Conservation (phyloP, 768 basidiomycete genomes). For the Trametes gibbosa region DNA sequence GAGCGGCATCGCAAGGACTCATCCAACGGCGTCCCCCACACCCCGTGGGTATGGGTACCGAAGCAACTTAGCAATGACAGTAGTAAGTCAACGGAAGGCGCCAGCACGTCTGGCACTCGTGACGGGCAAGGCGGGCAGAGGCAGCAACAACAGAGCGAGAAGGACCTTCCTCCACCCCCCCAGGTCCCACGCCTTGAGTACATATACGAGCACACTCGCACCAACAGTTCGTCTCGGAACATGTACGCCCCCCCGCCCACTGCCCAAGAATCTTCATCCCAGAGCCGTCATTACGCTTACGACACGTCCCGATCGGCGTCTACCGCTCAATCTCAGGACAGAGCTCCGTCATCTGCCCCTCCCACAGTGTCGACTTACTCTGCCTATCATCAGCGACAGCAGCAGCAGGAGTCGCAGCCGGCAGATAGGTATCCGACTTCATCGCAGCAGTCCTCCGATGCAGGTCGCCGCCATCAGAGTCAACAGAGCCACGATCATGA, state of each 20-base stretch:
- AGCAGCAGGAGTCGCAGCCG: not conserved
- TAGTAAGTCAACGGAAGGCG: constrained; percentile 21
- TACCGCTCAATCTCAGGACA: not conserved
- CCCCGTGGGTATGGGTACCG: constrained; percentile 73
- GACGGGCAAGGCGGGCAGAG: constrained; percentile 1
- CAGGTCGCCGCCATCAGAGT: constrained; percentile 5
- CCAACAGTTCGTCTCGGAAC: constrained; percentile 1
- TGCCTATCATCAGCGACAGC: constrained; percentile 15
- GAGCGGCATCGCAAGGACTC: constrained; percentile 15
- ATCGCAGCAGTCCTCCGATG: constrained; percentile 5
- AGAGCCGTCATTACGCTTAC: constrained; percentile 3
- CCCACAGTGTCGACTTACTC: constrained; percentile 10
- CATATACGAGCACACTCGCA: not conserved
- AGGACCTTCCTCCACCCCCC: not conserved
- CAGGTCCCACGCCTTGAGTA: not conserved
- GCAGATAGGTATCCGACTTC: constrained; percentile 4
- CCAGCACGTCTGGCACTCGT: not conserved
- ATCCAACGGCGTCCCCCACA: constrained; percentile 41
- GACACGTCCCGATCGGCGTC: not conserved
- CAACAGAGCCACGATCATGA: constrained; percentile 16
- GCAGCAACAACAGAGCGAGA: constrained; percentile 5
- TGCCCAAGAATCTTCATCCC: not conserved
- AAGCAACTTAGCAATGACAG: constrained; percentile 20
- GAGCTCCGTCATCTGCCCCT: constrained; percentile 1
- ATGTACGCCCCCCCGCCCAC: not conserved